These are phyloP conservation scores for Komagataella populi DNA, from an alignment of 805 yeast species.

Conservation along the genomic window DNA sequence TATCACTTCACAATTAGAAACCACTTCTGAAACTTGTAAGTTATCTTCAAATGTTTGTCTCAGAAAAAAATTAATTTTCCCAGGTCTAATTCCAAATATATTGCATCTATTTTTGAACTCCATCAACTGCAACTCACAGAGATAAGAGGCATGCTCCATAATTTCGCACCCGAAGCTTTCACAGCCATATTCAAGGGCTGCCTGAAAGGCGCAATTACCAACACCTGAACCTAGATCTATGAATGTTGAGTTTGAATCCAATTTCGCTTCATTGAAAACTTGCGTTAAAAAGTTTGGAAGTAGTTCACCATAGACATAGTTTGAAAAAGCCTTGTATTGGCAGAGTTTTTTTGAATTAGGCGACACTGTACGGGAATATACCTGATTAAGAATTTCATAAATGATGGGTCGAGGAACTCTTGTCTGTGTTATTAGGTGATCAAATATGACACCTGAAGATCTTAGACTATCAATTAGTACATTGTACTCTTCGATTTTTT, in stretches of 20 bases:
- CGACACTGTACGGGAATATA: slow-evolving; percentile 67
- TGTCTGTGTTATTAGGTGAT: slow-evolving; percentile 2
- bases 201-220: slow-evolving; percentile 83
- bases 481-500: slow-evolving; percentile 30
- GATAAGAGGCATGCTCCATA: slow-evolving; percentile 66
- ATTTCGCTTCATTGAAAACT: slow-evolving; percentile 45
- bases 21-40: slow-evolving; percentile 33
- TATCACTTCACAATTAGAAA: slow-evolving; percentile 55
- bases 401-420: slow-evolving; percentile 27
- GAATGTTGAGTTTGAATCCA: slow-evolving; percentile 42
- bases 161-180: slow-evolving; percentile 83
- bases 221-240: slow-evolving; percentile 92
- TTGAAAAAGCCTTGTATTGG: slow-evolving; percentile 75
- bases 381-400: slow-evolving; percentile 60
- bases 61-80: slow-evolving; percentile 43
- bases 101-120: slow-evolving; percentile 47
- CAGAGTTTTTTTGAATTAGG: slow-evolving; percentile 54
- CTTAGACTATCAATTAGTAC: slow-evolving; percentile 19
- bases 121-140: slow-evolving; percentile 45
- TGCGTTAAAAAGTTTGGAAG: slow-evolving; percentile 64
- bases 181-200: slow-evolving; percentile 78
- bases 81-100: slow-evolving; percentile 50
- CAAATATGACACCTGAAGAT: slow-evolving; percentile 3
- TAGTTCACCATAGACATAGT: slow-evolving; percentile 83
- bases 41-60: slow-evolving; percentile 63